Evolutionary conservation across 2,329 filamentous ascomycete genomes (phyloP), one percentile per base, ranked within the genome.

Genomic region (Fusarium chlamydosporum): DNA sequence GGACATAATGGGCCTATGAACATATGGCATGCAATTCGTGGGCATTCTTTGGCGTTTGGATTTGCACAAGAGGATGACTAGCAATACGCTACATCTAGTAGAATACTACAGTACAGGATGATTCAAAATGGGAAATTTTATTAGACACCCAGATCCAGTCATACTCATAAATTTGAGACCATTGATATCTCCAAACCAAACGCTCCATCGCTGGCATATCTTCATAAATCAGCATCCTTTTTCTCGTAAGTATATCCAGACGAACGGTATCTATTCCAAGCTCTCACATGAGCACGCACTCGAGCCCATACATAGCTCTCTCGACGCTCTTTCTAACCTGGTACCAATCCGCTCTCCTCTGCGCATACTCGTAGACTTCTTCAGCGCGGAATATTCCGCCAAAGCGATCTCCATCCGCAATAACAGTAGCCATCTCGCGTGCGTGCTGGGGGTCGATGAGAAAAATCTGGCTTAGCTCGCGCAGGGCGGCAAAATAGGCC

Each of bases 361-460:
- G 94, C 2, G 95, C 96, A 82, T 96, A 99, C 82, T 98, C 95
- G 75, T 97, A 97, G 5, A 98, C 96, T 82, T 99, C 96, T 79
- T 99, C 96, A 0, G 95, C 93, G 20, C 94, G 87, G 76, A 98
- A 97, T 48, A 99, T 92, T 13, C 96, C 96, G 27, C 92, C 88
- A 77, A 98, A 99, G 4, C 95, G 88, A 76, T 95, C 92, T 1
- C 88, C 89, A 76, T 99, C 96, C 0, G 96, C 94, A 76, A 99
- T 97, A 57, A 99, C 93, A 4, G 91, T 92, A 7, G 96, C 96
- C 84, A 99, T 91, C 78, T 98, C 96, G 78, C 97, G 97, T 15
- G 96, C 93, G 76, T 98, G 92, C 26, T 74, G 71, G 4, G 91
- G 86, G 67, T 95, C 93, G 66, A 99, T 96, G 51, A 99, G 85